Evolutionary conservation across 2,329 filamentous ascomycete genomes (phyloP), one percentile per base, ranked within the genome.

Genomic region (Calonectria pteridis): DNA sequence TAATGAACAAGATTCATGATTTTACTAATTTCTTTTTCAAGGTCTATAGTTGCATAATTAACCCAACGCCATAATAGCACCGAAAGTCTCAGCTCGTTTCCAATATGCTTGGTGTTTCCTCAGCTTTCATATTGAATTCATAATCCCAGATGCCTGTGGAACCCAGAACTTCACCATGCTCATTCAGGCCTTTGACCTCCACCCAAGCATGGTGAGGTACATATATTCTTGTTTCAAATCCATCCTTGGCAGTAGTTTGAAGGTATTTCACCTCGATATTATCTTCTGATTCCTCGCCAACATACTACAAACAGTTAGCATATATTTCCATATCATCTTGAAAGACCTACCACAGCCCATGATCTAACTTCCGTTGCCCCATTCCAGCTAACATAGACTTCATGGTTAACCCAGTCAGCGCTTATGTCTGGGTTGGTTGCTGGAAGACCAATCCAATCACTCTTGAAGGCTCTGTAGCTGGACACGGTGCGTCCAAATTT

Each of bases 301-400:
- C 69, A 28, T 67, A 72, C 69, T 72, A 35, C 10, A 51, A 13
- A n/a, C 7, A 23, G 64, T 67, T 26, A 72, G 31, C 35, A 59
- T 26, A 5, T 55, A 37, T 49, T 40, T 33, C 9, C 28, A 18
- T 11, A 62, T 63, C 6, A 23, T 67, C n/a, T n/a, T 23, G 5
- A 29, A 11, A 55, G 49, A 71, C 69, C 67, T 29, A 72, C 69
- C 51, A 72, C 63, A 18, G 51, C 69, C 69, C 69, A 72, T 33
- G 69, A 72, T 26, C 63, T 40, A n/a, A 72, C 69, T 43, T 72
- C 69, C 7, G 69, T 72, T 20, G 69, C 69, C 43, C 69, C 69
- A 53, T 72, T 72, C 69, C 69, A 72, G 40, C 69, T 72, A 1
- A 72, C 63, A 20, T 67, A 72, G 3, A 67, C 18, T n/a, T 63